Percentiles rank a stretch among this genome's conserved stretches.
These are phyloP conservation scores for Barnettozyma botsteinii DNA, from an alignment of 805 yeast species.

Conservation along the genomic window DNA sequence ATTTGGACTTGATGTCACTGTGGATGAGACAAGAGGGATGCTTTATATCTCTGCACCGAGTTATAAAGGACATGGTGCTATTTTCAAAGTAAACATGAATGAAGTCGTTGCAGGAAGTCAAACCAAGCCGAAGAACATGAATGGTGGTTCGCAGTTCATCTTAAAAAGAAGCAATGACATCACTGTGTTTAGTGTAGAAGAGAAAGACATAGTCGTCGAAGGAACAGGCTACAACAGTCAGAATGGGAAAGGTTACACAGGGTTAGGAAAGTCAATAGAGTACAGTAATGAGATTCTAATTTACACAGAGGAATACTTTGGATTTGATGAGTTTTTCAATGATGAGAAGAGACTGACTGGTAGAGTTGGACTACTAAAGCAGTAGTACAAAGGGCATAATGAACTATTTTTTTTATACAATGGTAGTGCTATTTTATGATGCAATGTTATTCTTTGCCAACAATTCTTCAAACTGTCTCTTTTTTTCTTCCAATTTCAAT, in stretches of 20 bases:
- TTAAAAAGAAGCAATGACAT: too few relatives aligned
- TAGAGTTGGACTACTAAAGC: too few relatives aligned
- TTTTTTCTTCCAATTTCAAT: slow-evolving; percentile 15
- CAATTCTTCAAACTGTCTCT: slow-evolving; percentile 11
- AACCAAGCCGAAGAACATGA: background rate
- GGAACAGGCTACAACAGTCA: slow-evolving; percentile 12
- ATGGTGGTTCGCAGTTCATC: too few relatives aligned
- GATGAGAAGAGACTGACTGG: slow-evolving; percentile 28
- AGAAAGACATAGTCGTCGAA: slow-evolving; percentile 13
- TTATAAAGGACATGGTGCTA: slow-evolving; percentile 38
- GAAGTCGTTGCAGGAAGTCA: slow-evolving; percentile 11
- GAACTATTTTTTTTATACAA: too few relatives aligned
- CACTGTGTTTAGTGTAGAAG: background rate
- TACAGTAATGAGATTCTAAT: slow-evolving; percentile 26
- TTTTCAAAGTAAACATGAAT: slow-evolving; percentile 36
- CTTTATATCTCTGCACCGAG: slow-evolving; percentile 41
- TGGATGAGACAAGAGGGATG: slow-evolving; percentile 11
- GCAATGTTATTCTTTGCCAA: slow-evolving; percentile 5
- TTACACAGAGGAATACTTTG: slow-evolving; percentile 35
- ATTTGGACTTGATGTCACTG: slow-evolving; percentile 13
- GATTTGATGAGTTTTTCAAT: slow-evolving; percentile 27
- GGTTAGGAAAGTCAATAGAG: slow-evolving; percentile 39
- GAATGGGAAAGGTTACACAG: slow-evolving; percentile 27
- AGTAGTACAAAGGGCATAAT: too few relatives aligned
- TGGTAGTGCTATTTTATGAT: too few relatives aligned